Percentiles rank a stretch among this genome's conserved stretches.
phyloP scores from a whole-genome alignment of 2,329 filamentous ascomycete species.

The Fusarium equiseti region DNA sequence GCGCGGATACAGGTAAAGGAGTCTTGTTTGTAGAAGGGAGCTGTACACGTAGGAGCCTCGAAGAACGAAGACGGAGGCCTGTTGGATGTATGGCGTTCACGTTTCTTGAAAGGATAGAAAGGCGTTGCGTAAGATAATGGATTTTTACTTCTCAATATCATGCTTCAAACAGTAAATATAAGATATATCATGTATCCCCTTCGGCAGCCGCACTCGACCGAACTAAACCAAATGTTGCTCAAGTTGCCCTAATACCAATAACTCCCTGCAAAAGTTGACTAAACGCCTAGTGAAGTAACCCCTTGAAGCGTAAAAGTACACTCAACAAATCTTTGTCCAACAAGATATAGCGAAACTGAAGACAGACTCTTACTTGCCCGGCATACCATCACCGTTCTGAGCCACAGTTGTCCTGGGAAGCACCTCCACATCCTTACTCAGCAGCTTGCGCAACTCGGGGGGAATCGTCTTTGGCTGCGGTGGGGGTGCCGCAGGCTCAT shows the following conservation, averaged over 20 bases:
- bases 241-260: conserved; percentile 6
- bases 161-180: background rate
- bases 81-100: conserved; percentile 31
- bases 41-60: background rate
- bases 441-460: conserved; percentile 66
- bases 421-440: conserved; percentile 63
- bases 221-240: conserved; percentile 4
- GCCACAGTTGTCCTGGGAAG: conserved; percentile 55
- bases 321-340: background rate
- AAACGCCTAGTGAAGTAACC: background rate
- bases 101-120: conserved; percentile 38
- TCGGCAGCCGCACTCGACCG: background rate
- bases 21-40: background rate
- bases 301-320: conserved; percentile 32
- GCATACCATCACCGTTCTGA: conserved; percentile 54
- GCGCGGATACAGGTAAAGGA: conserved; percentile 53
- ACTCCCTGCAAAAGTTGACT: conserved; percentile 33
- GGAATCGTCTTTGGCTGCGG: conserved; percentile 63
- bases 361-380: conserved; percentile 40
- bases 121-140: conserved; percentile 41
- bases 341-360: background rate
- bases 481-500: conserved; percentile 50
- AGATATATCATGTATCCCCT: conserved; percentile 6
- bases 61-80: background rate
- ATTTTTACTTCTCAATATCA: conserved; percentile 17